Conservation (phyloP, 371 early-diverging fungal species). For the Haplosporangium sp. region DNA sequence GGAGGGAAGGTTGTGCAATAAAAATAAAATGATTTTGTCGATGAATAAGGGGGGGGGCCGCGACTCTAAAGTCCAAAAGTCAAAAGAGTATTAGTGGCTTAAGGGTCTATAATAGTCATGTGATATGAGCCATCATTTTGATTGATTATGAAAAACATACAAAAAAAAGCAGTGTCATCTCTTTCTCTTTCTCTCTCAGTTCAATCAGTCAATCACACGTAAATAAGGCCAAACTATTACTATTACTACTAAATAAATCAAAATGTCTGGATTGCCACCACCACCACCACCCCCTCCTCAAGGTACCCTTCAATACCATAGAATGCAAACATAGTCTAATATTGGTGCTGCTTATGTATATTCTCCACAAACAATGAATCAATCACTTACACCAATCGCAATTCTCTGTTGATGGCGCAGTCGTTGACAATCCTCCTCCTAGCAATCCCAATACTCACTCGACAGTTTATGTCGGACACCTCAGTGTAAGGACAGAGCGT, state of each 20-base stretch:
- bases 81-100: neutral
- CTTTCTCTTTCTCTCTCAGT: neutral
- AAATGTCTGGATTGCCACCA: slow-evolving; percentile 40
- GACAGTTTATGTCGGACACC: slow-evolving; percentile 58
- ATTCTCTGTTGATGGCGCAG: slow-evolving; percentile 12
- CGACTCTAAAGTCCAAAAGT: no score
- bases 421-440: slow-evolving; percentile 37
- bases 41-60: no score
- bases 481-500: slow-evolving; percentile 57
- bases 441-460: slow-evolving; percentile 31
- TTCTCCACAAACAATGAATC: no score
- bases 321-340: neutral
- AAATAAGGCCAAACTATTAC: neutral
- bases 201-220: neutral
- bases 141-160: no score
- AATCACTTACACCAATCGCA: no score
- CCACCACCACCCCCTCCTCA: slow-evolving; percentile 50
- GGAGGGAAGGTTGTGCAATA: no score
- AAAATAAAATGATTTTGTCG: no score
- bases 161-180: no score
- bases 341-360: no score
- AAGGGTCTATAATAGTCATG: neutral
- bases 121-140: neutral
- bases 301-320: slow-evolving; percentile 20
- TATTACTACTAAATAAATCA: neutral